Conservation (phyloP, 768 basidiomycete genomes). For the Russula sp. region DNA sequence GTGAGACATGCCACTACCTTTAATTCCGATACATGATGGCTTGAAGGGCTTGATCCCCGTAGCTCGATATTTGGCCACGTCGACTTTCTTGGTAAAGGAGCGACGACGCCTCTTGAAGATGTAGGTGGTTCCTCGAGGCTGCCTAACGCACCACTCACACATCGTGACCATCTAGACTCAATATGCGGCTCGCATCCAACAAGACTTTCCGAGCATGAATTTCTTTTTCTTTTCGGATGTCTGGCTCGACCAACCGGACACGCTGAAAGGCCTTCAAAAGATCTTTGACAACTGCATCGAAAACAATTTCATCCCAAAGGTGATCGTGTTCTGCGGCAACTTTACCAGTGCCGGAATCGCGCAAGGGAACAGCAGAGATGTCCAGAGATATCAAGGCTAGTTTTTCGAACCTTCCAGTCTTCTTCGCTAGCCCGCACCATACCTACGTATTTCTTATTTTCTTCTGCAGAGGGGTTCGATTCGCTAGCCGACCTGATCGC, state of each 20-base stretch:
- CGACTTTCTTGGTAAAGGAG: slow-evolving; percentile 94
- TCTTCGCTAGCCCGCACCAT: neutral
- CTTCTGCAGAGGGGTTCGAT: slow-evolving; percentile 77
- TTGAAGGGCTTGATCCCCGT: slow-evolving; percentile 19
- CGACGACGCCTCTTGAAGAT: slow-evolving; percentile 86
- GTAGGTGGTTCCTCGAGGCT: slow-evolving; percentile 40
- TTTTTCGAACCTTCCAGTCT: neutral
- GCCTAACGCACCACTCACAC: neutral
- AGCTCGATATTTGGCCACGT: slow-evolving; percentile 95
- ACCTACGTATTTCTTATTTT: slow-evolving; percentile 3
- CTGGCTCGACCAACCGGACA: slow-evolving; percentile 87
- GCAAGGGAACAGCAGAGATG: slow-evolving; percentile 70
- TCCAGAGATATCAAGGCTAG: slow-evolving; percentile 81
- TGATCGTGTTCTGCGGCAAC: slow-evolving; percentile 92
- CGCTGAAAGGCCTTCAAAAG: slow-evolving; percentile 69
- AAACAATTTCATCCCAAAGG: slow-evolving; percentile 77
- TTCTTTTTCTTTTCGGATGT: slow-evolving; percentile 96
- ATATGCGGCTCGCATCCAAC: slow-evolving; percentile 53
- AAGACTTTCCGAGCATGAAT: slow-evolving; percentile 68
- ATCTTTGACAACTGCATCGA: slow-evolving; percentile 90
- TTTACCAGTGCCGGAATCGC: slow-evolving; percentile 81
- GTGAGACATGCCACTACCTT: slow-evolving; percentile 36
- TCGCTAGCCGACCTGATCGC: slow-evolving; percentile 78
- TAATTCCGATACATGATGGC: neutral
- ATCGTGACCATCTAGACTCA: slow-evolving; percentile 36